These are phyloP conservation scores for Thuja plicata DNA, from an alignment of 83 land plant genomes.

Conservation along the genomic window DNA sequence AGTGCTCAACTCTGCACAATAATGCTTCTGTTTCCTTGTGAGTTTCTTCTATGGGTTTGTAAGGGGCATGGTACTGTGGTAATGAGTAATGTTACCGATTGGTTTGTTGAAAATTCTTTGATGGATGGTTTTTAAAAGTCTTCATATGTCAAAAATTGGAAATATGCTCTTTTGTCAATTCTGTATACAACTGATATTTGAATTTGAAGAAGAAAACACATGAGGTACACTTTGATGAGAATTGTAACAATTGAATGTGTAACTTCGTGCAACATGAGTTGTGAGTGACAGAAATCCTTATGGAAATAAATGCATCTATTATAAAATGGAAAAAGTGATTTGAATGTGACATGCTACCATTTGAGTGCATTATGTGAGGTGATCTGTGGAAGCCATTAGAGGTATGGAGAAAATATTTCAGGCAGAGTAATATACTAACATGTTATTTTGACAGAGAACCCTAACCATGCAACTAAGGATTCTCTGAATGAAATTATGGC, in stretches of 20 bases:
- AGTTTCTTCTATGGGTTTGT: not conserved
- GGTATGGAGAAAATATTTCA: not conserved
- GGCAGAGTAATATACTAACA: not conserved
- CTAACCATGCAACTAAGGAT: not conserved
- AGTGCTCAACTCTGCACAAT: not conserved
- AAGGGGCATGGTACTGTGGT: not conserved
- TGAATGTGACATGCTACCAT: not conserved
- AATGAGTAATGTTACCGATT: not conserved
- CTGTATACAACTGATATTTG: not conserved
- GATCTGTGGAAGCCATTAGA: not conserved
- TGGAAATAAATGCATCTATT: not conserved
- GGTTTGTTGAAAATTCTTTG: not conserved
- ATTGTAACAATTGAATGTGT: not conserved
- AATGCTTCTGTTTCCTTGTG: not conserved
- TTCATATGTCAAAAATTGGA: not conserved
- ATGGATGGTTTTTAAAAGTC: too few species aligned
- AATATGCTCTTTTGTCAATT: not conserved
- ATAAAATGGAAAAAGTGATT: not conserved
- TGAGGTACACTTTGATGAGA: not conserved
- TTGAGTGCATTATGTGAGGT: not conserved
- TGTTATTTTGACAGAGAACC: not conserved
- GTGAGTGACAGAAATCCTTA: not conserved
- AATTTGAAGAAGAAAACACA: not conserved
- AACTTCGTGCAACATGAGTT: not conserved
- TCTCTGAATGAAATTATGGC: not conserved